phyloP scores from a whole-genome alignment of 345 rosid genomes.

The Reutealis trisperma region DNA sequence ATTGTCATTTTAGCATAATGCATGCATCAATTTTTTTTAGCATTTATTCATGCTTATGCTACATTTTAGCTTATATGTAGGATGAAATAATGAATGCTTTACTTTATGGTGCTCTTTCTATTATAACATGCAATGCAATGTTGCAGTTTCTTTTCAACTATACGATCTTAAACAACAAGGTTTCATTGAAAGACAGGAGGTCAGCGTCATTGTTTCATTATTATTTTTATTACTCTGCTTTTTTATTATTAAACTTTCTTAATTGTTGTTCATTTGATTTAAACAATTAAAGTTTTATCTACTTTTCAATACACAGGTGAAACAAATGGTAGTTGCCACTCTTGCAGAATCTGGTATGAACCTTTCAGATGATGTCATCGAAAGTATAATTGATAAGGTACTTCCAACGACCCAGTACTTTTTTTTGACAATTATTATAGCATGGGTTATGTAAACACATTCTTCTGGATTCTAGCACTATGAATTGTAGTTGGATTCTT shows the following conservation, averaged over 20 bases:
- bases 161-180: slow-evolving; percentile 99
- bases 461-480: not conserved
- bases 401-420: not conserved
- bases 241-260: not conserved
- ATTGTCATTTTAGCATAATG: not conserved
- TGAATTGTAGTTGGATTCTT: not conserved
- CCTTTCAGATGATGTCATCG: slow-evolving; percentile 84
- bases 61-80: too few relatives aligned
- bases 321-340: slow-evolving; percentile 99
- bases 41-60: too few relatives aligned
- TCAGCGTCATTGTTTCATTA: slow-evolving; percentile 16
- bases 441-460: not conserved
- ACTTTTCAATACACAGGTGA: slow-evolving; percentile 54
- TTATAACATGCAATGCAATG: slow-evolving; percentile 10
- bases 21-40: too few relatives aligned
- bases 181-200: slow-evolving; percentile 98
- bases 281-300: not conserved
- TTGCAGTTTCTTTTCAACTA: slow-evolving; percentile 91
- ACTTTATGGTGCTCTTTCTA: not conserved
- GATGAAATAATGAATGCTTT: too few relatives aligned
- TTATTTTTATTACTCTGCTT: not conserved
- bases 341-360: slow-evolving; percentile 99
- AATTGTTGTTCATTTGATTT: not conserved
- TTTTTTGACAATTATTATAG: not conserved
- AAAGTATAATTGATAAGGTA: slow-evolving; percentile 96